Evolutionary conservation across 176 grass and related monocot genomes (phyloP).

Genomic region (Oryza glaberrima): DNA sequence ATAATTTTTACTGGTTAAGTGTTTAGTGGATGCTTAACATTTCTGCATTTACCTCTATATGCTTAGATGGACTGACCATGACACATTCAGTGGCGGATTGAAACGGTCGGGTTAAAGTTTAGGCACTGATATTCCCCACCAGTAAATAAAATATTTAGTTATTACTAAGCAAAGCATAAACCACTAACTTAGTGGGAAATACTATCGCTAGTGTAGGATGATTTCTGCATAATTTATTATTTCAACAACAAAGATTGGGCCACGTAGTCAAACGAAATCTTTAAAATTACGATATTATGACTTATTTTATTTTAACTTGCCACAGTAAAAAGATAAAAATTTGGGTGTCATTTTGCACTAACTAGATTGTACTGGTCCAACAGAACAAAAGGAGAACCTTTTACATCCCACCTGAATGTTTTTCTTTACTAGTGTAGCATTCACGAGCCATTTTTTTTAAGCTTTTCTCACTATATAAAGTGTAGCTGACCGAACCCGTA

Average conservation of each 20-base stretch:
- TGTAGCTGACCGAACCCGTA: conserved; percentile 25
- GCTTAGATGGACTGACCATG: conserved; percentile 23
- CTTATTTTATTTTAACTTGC: conserved; percentile 29
- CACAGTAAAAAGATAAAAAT: conserved; percentile 36
- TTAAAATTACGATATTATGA: not conserved
- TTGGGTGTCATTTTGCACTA: conserved; percentile 27
- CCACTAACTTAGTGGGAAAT: conserved; percentile 50
- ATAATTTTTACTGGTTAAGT: not conserved
- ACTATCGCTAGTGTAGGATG: conserved; percentile 44
- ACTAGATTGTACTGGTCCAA: conserved; percentile 25
- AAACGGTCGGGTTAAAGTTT: conserved; percentile 37
- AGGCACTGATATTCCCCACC: conserved; percentile 29
- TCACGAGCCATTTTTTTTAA: not conserved
- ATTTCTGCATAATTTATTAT: conserved; percentile 48
- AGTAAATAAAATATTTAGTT: conserved; percentile 39
- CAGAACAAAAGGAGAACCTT: not conserved
- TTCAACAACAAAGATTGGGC: not conserved
- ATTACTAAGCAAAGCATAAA: not conserved
- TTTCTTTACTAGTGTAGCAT: conserved; percentile 10
- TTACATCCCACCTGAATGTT: not conserved
- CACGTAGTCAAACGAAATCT: not conserved
- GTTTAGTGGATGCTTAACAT: not conserved
- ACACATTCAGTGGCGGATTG: conserved; percentile 33
- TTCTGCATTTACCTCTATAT: conserved; percentile 16
- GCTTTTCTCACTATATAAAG: conserved; percentile 50